phyloP scores from a whole-genome alignment of 176 grass and related monocot genomes.

The Triticum urartu region DNA sequence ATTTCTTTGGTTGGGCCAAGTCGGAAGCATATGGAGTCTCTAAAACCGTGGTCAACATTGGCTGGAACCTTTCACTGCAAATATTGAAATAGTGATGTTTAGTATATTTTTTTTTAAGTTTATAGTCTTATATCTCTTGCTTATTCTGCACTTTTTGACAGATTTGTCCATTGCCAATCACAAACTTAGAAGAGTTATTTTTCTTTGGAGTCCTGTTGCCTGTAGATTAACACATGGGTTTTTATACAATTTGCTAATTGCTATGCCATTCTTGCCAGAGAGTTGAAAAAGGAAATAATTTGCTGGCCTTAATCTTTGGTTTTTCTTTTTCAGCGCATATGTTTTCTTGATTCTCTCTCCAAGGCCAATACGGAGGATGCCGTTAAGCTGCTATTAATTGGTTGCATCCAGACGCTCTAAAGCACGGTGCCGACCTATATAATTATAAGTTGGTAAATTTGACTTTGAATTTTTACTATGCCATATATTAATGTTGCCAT shows the following conservation, averaged over 20 bases:
- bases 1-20: constrained; percentile 80
- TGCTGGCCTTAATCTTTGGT: constrained; percentile 1
- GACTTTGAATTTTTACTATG: too few relatives aligned
- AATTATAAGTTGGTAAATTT: too few relatives aligned
- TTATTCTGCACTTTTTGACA: not conserved
- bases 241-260: not conserved
- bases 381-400: constrained; percentile 55
- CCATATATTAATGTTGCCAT: not conserved
- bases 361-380: constrained; percentile 7
- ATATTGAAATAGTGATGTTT: constrained; percentile 57
- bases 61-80: constrained; percentile 58
- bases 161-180: not conserved
- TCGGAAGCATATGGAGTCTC: constrained; percentile 41
- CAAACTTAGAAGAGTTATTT: not conserved
- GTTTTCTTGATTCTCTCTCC: constrained; percentile 43
- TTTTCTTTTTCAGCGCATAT: constrained; percentile 45
- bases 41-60: constrained; percentile 60
- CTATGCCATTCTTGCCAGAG: not conserved
- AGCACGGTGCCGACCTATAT: constrained; percentile 39
- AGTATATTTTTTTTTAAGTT: not conserved
- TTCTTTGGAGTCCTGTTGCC: not conserved
- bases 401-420: constrained; percentile 59
- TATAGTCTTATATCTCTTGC: constrained; percentile 4
- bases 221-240: not conserved
- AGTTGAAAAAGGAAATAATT: not conserved